These are phyloP conservation scores for Tylopilus balloui DNA, from an alignment of 768 basidiomycete genomes.

Conservation along the genomic window DNA sequence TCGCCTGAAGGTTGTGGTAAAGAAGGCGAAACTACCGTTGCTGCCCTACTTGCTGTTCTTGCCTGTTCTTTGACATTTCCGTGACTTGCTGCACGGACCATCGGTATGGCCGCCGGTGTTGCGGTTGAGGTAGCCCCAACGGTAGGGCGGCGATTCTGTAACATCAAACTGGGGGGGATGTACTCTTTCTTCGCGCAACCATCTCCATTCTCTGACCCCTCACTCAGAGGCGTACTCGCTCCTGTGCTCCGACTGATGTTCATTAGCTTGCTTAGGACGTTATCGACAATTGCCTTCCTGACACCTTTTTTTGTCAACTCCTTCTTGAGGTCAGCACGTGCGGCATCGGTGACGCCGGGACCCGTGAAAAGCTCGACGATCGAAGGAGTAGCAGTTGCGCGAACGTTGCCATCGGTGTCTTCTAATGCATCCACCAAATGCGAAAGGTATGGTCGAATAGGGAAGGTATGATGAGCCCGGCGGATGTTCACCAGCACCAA, in stretches of 20 bases:
- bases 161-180: constrained; percentile 68
- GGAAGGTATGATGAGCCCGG: constrained; percentile 65
- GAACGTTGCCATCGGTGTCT: constrained; percentile 86
- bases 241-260: constrained; percentile 36
- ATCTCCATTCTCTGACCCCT: constrained; percentile 54
- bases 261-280: constrained; percentile 66
- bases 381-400: constrained; percentile 77
- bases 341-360: constrained; percentile 75
- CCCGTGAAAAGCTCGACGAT: constrained; percentile 85
- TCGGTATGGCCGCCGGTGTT: constrained; percentile 24
- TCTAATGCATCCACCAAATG: constrained; percentile 81
- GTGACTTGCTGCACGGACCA: constrained; percentile 46
- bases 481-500: constrained; percentile 70
- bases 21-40: constrained; percentile 37
- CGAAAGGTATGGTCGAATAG: constrained; percentile 76
- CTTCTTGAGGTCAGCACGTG: constrained; percentile 91
- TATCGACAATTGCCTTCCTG: constrained; percentile 82
- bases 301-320: constrained; percentile 82
- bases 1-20: constrained; percentile 42
- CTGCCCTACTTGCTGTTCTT: constrained; percentile 61
- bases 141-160: constrained; percentile 50
- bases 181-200: constrained; percentile 47
- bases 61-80: constrained; percentile 46
- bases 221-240: constrained; percentile 45
- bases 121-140: constrained; percentile 26